Base-by-base conservation (phyloP, 2,329 filamentous ascomycete genomes). In the Fusarium illudens region DNA sequence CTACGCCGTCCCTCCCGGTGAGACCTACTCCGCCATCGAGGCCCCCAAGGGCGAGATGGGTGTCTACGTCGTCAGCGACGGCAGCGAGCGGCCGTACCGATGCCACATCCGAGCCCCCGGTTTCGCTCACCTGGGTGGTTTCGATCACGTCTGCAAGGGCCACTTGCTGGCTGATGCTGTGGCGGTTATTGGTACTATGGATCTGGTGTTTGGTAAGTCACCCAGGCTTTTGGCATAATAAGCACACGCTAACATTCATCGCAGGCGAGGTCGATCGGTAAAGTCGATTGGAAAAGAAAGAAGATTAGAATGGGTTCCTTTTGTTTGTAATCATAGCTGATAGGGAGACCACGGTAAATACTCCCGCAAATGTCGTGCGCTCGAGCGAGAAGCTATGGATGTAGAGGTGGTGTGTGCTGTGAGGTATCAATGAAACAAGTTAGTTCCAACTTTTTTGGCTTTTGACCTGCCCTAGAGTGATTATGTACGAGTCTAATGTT, bases 31-130 rank as follows among this genome's bases (percentile, higher is more conserved):
- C 48, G 95, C 92, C 66, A 99, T 99, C 70, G 96, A 99, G 86
- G 96, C 96, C n/a, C 96, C 96, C 64, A 99, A 99, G 90, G 96
- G 96, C 75, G 96, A 99, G 85, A 99, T 99, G 96, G 96, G 92
- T 79, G 96, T 99, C 44, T 99, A 92, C 79, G 84, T 99, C 53
- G 96, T 99, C 76, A 97, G 92, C 78, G 96, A 99, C 78, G 96
- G 96, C 68, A 96, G 90, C 78, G 96, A 99, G 87, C 87, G 96
- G 77, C 96, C 96, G 48, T 99, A 99, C 84, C 88, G 96, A 76
- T 97, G 96, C 83, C 96, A 97, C 85, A 97, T 99, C 75, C 90
- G 96, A 75, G 95, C 96, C 34, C 96, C 96, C 61, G 96, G 96
- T 66, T 99, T 99, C 77, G 96, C 96, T 68, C 96, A 99, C 83